Evolutionary conservation across 2,329 filamentous ascomycete genomes (phyloP), one percentile per base, ranked within the genome.

Genomic region (Sporothrix phasma): DNA sequence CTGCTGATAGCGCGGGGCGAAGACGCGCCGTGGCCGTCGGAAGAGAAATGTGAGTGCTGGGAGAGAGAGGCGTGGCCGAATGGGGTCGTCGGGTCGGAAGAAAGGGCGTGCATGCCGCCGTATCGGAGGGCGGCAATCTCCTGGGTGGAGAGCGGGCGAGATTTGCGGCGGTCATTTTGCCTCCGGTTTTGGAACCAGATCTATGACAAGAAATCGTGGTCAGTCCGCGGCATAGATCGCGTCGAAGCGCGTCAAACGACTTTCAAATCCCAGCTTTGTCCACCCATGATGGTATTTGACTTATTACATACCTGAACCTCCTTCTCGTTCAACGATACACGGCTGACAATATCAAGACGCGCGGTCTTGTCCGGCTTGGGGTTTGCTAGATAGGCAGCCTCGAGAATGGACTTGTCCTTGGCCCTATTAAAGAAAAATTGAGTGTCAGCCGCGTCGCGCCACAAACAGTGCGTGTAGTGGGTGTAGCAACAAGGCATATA

Each of bases 171-270:
- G 74, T 95, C 90, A 75, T 95, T 96, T 75, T 97, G 93, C 69
- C 93, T 84, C 72, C 92, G 86, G 72, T 97, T 97, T 73, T 97
- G 93, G 77, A 97, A 97, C 93, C 93, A 97, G 70, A 97, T 96
- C 93, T 97, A 65, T 13, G 10, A 41, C 2, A 49, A 3, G 11
- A 22, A 13, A 7, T 10, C 43, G 37, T 29, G 17, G 60, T 66
- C n/a, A 59, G 56, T 24, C 58, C 49, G 62, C 39, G 19, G 45
- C 41, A 54, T 24, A 22, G 24, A 26, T 64, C 62, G 37, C 62
- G 54, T 37, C 43, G 61, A n/a, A 22, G 56, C 39, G 61, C 60
- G 51, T 62, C 58, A 47, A 39, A n/a, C n/a, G n/a, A n/a, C n/a
- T n/a, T n/a, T n/a, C n/a, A n/a, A n/a, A n/a, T n/a, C n/a, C n/a